Evolutionary conservation across 805 yeast species (phyloP).

Genomic region (Candida silvatica): DNA sequence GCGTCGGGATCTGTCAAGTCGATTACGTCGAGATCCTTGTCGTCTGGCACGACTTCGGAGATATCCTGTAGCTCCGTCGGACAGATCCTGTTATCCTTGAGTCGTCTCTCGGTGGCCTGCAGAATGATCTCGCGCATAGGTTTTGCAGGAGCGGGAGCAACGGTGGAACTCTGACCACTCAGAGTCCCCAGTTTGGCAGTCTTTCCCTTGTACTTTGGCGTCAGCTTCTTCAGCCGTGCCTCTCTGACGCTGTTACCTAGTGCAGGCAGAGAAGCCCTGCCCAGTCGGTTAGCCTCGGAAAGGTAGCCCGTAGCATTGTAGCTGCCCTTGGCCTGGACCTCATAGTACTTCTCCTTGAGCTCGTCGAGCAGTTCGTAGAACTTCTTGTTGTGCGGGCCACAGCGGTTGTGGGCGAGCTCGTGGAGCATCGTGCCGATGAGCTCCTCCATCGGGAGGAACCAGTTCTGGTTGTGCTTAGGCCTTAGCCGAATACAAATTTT

Average conservation of each 20-base stretch:
- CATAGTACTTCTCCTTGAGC: slow-evolving; percentile 41
- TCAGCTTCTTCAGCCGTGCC: slow-evolving; percentile 32
- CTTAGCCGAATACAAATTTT: slow-evolving; percentile 69
- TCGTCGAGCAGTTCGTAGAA: slow-evolving; percentile 64
- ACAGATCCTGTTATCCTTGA: slow-evolving; percentile 45
- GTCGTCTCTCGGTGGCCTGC: slow-evolving; percentile 57
- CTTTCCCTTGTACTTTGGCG: slow-evolving; percentile 32
- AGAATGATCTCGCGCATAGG: slow-evolving; percentile 36
- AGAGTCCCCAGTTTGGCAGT: slow-evolving; percentile 25
- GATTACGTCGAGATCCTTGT: slow-evolving; percentile 34
- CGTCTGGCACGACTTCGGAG: slow-evolving; percentile 29
- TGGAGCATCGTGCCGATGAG: slow-evolving; percentile 81
- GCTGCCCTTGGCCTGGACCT: slow-evolving; percentile 33
- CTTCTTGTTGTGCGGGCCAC: slow-evolving; percentile 71
- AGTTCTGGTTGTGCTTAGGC: slow-evolving; percentile 37
- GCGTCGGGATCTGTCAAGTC: slow-evolving; percentile 16
- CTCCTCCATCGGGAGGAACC: slow-evolving; percentile 55
- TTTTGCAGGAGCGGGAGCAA: slow-evolving; percentile 5
- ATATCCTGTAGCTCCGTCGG: slow-evolving; percentile 14
- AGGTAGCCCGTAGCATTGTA: slow-evolving; percentile 37
- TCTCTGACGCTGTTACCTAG: slow-evolving; percentile 19
- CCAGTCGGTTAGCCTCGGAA: slow-evolving; percentile 39
- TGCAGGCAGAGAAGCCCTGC: slow-evolving; percentile 15
- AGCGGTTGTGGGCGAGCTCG: slow-evolving; percentile 73
- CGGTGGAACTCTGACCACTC: neutral